Evolutionary conservation across 2,329 filamentous ascomycete species (phyloP).

Genomic region (Tolypocladium cylindrosporum): DNA sequence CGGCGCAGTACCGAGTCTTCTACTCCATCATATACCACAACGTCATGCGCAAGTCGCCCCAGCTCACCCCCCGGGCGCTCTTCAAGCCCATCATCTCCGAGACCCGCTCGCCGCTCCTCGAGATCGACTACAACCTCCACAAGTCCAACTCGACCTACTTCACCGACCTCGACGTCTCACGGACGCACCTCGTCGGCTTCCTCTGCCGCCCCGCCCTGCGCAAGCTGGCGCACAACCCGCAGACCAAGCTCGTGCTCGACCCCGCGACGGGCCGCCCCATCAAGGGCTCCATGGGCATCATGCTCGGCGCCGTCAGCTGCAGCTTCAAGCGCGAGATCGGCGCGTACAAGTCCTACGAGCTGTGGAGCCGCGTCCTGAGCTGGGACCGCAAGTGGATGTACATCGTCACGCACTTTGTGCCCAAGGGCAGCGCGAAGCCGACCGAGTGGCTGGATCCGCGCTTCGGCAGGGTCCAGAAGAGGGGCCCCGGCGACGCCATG

Average conservation of each 20-base stretch:
- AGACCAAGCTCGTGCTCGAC: slow-evolving; percentile 34
- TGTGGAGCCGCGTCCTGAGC: slow-evolving; percentile 58
- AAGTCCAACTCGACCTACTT: slow-evolving; percentile 84
- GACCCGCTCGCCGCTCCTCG: slow-evolving; percentile 58
- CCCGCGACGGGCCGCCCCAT: slow-evolving; percentile 37
- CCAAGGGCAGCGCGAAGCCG: slow-evolving; percentile 47
- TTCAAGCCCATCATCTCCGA: slow-evolving; percentile 62
- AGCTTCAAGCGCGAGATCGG: slow-evolving; percentile 66
- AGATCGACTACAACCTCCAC: slow-evolving; percentile 82
- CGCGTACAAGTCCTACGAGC: slow-evolving; percentile 59
- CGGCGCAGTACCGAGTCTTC: slow-evolving; percentile 45
- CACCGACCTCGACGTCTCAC: slow-evolving; percentile 71
- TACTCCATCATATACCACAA: slow-evolving; percentile 46
- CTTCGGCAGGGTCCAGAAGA: slow-evolving; percentile 30
- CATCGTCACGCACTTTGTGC: slow-evolving; percentile 64
- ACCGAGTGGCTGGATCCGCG: slow-evolving; percentile 39
- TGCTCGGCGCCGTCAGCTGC: slow-evolving; percentile 64
- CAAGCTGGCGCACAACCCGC: slow-evolving; percentile 6
- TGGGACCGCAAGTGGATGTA: slow-evolving; percentile 83
- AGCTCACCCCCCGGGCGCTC: slow-evolving; percentile 50
- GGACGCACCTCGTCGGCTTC: slow-evolving; percentile 69
- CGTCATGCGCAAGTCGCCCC: slow-evolving; percentile 35
- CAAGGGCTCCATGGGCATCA: slow-evolving; percentile 47
- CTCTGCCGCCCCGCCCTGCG: slow-evolving; percentile 40
- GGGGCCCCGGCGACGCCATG: slow-evolving; percentile 24